These are phyloP conservation scores for Nicotiana obtusifolia DNA, from an alignment of 257 asterid species.

Conservation along the genomic window DNA sequence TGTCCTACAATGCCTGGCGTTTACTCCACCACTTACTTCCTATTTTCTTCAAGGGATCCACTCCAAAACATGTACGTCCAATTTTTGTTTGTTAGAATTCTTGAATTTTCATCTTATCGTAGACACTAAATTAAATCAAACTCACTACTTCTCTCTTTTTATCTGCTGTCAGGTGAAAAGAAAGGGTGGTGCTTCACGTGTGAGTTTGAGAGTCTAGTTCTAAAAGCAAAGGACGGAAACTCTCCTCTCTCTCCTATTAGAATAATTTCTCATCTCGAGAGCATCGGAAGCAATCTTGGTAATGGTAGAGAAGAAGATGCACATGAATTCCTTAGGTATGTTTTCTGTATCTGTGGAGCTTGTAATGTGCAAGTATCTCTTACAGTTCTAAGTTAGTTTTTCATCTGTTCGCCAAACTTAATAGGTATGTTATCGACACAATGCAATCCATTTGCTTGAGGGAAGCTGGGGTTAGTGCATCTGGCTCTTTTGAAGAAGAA, in stretches of 20 bases:
- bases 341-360: not conserved
- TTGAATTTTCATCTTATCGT: not conserved
- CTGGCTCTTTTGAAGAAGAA: slow-evolving; percentile 50
- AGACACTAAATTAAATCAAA: not conserved
- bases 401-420: not conserved
- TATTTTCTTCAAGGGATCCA: slow-evolving; percentile 78
- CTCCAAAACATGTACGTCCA: slow-evolving; percentile 54
- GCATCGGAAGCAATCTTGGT: slow-evolving; percentile 58
- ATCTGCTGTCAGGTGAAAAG: slow-evolving; percentile 39
- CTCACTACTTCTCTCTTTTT: not conserved
- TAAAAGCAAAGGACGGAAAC: slow-evolving; percentile 43
- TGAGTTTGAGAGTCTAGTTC: slow-evolving; percentile 57
- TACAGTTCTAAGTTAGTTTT: slow-evolving; percentile 1
- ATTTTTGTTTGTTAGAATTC: not conserved
- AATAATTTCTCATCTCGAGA: slow-evolving; percentile 53
- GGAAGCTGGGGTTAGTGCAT: slow-evolving; percentile 42
- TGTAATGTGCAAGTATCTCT: not conserved
- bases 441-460: slow-evolving; percentile 67
- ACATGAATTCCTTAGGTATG: slow-evolving; percentile 82
- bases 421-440: slow-evolving; percentile 63
- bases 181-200: slow-evolving; percentile 79
- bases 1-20: slow-evolving; percentile 76
- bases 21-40: slow-evolving; percentile 84
- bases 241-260: slow-evolving; percentile 57
- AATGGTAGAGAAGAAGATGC: slow-evolving; percentile 89